A percentile compares a stretch with the other conserved stretches of the same genome.
Evolutionary conservation across 2,329 filamentous ascomycete species (phyloP).

Genomic region (Aspergillus phoenicis): DNA sequence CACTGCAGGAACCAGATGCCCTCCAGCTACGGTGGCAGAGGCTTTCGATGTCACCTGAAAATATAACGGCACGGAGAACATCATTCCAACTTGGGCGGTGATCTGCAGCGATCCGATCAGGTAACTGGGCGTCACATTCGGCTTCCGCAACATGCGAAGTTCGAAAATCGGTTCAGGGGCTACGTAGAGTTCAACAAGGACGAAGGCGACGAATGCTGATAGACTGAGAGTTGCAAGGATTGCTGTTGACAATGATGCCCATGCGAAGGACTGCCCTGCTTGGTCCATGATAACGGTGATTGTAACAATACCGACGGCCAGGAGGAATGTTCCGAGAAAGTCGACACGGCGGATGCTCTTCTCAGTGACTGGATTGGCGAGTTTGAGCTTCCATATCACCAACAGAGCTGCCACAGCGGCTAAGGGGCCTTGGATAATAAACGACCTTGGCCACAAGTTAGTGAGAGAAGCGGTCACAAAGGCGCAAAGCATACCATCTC

Average conservation of each 20-base stretch:
- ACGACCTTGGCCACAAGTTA: slow-evolving; percentile 22
- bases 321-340: slow-evolving; percentile 57
- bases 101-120: slow-evolving; percentile 56
- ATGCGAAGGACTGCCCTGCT: slow-evolving; percentile 47
- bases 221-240: slow-evolving; percentile 19
- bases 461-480: accelerated
- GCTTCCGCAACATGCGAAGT: slow-evolving; percentile 35
- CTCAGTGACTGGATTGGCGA: slow-evolving; percentile 11
- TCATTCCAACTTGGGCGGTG: slow-evolving; percentile 62
- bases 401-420: slow-evolving; percentile 39
- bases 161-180: slow-evolving; percentile 41
- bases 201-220: slow-evolving; percentile 27
- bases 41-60: slow-evolving; percentile 65
- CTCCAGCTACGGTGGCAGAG: slow-evolving; percentile 60
- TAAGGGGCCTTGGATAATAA: slow-evolving; percentile 33
- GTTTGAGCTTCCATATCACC: slow-evolving; percentile 47
- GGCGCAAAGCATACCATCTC: slow-evolving; percentile 55
- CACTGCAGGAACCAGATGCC: slow-evolving; percentile 68
- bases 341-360: slow-evolving; percentile 58
- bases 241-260: slow-evolving; percentile 29
- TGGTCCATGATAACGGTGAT: slow-evolving; percentile 54
- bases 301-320: slow-evolving; percentile 47
- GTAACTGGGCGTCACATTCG: slow-evolving; percentile 35
- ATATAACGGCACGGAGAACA: slow-evolving; percentile 69
- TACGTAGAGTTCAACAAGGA: slow-evolving; percentile 34